Base-by-base conservation (phyloP, 805 yeast species). In the Saturnispora quitensis region DNA sequence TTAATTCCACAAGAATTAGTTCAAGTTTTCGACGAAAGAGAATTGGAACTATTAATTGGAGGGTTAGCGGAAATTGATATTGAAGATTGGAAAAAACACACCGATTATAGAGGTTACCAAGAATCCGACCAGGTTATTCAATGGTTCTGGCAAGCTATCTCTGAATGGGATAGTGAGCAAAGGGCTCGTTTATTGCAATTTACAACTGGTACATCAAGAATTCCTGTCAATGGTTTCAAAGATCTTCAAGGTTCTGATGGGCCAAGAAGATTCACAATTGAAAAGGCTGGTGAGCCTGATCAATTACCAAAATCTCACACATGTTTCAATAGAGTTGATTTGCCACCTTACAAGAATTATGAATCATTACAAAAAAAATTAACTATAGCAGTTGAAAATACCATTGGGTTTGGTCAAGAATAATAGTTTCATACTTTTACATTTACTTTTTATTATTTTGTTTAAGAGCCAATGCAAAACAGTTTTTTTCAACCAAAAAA, bases 191-290 rank as follows among this genome's bases (percentile, higher is more conserved):
- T 93, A 66, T 74, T 93, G 60, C 99, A 93, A 70, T 93, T 93
- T 68, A 91, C 99, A 20, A 93, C 99, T 1, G 99, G 99, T 77
- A 93, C 99, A 4, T 89, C 97, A 22, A 84, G 99, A 73, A 93
- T 93, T 52, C 99, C 99, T 7, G 99, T 93, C 57, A 93, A 91
- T 69, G 99, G 99, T 40, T 93, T 93, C 77, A 93, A 93, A 69
- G 99, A 93, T 70, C 76, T 93, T 62, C 99, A 93, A 72, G 99
- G 99, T 58, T 86, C 96, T 24, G 99, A 93, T 72, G 99, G 99
- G 53, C 99, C 99, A 50, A 86, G 99, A 77, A 81, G 98, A 67
- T 93, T 93, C 70, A 93, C 99, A 6, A 91, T 93, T 67, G 99
- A 93, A 69, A 90, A 90, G 69, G 98, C 98, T 9, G 99, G 99